Conservation (phyloP, 2,329 filamentous ascomycete species). For the Macroventuria anomochaeta region DNA sequence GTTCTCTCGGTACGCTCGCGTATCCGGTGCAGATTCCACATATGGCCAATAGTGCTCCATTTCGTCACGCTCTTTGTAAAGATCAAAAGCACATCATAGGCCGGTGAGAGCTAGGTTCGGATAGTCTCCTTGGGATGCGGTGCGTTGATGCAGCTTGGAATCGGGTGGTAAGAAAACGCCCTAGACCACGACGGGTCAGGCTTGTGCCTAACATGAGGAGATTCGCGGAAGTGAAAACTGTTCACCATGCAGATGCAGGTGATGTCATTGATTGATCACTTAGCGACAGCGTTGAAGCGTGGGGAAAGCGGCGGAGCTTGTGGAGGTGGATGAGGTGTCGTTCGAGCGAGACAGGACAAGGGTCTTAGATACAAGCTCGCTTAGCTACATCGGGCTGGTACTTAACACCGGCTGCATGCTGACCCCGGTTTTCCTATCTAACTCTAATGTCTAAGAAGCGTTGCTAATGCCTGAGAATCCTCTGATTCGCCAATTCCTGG, state of each 20-base stretch:
- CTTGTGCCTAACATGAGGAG: background rate
- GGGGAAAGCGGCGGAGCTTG: constrained; percentile 26
- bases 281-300: constrained; percentile 18
- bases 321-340: constrained; percentile 27
- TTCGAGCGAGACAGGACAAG: constrained; percentile 24
- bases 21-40: constrained; percentile 33
- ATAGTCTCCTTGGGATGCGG: background rate
- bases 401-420: constrained; percentile 30
- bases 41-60: constrained; percentile 21
- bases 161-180: constrained; percentile 10
- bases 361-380: constrained; percentile 30
- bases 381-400: constrained; percentile 33
- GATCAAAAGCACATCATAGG: constrained; percentile 19
- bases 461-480: constrained; percentile 23
- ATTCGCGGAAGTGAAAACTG: background rate
- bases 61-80: constrained; percentile 1
- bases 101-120: constrained; percentile 9
- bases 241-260: constrained; percentile 4
- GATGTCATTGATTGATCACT: constrained; percentile 11
- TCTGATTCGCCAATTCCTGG: constrained; percentile 7
- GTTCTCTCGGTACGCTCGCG: constrained; percentile 20
- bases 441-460: constrained; percentile 32
- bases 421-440: constrained; percentile 27
- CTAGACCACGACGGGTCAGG: background rate
- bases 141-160: constrained; percentile 12